Conservation (phyloP, 441 rosid species). For the Adansonia grandidieri region DNA sequence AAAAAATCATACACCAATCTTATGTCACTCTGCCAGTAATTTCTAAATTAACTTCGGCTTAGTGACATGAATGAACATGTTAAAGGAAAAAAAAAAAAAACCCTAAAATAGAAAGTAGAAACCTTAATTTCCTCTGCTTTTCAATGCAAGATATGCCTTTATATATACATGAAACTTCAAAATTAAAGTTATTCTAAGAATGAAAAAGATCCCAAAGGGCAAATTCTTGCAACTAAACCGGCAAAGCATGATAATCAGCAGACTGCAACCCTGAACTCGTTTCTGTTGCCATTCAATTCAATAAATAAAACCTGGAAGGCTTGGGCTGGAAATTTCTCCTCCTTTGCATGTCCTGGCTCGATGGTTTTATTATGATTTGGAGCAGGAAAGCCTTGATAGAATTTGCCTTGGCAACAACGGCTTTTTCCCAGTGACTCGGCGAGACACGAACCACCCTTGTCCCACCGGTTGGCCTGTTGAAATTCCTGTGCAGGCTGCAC, state of each 20-base stretch:
- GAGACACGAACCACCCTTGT: neutral
- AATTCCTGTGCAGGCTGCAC: conserved; percentile 50
- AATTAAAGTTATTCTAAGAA: neutral
- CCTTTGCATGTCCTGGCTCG: conserved; percentile 24
- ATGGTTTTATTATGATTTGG: conserved; percentile 32
- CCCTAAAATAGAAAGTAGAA: neutral
- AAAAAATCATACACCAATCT: neutral
- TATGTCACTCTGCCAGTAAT: neutral
- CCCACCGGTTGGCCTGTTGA: neutral
- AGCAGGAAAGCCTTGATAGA: conserved; percentile 25
- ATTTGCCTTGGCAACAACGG: conserved; percentile 1
- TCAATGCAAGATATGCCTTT: neutral
- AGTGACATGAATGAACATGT: neutral
- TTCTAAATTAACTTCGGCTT: neutral
- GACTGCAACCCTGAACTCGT: conserved; percentile 22
- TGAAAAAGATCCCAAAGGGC: neutral
- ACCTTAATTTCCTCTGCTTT: neutral
- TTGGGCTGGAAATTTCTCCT: conserved; percentile 34
- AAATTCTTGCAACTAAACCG: neutral
- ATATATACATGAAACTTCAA: neutral
- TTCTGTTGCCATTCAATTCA: conserved; percentile 23
- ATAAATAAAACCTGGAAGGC: conserved; percentile 34
- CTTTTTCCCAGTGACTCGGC: neutral
- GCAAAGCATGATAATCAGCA: conserved; percentile 6
- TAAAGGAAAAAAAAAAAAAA: neutral